Conservation (phyloP, 2,329 filamentous ascomycete genomes). For the Aspergillus alliaceus region DNA sequence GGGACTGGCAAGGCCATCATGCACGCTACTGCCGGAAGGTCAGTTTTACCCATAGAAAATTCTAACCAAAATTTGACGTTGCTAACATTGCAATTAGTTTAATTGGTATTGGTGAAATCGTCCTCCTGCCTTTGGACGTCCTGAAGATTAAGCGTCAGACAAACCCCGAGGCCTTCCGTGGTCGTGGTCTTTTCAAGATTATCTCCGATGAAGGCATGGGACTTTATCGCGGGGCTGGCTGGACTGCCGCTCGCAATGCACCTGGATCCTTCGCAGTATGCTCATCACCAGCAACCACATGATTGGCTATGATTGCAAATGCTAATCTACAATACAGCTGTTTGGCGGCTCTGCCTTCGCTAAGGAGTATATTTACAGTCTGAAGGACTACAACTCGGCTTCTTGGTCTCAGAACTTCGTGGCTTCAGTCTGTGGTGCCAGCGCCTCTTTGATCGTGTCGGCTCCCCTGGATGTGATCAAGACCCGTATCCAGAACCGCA, state of each 20-base stretch:
- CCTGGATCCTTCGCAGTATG: conserved; percentile 93
- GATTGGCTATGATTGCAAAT: background rate
- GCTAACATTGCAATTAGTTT: conserved; percentile 54
- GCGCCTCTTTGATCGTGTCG: conserved; percentile 93
- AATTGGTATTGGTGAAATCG: conserved; percentile 96
- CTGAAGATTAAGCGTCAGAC: conserved; percentile 99
- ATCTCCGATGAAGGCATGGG: conserved; percentile 92
- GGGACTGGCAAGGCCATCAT: conserved; percentile 98
- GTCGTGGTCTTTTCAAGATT: conserved; percentile 86
- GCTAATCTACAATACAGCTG: conserved; percentile 56
- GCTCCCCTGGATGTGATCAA: conserved; percentile 97
- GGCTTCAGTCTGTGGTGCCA: conserved; percentile 91
- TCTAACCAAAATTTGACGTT: background rate
- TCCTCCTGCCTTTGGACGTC: conserved; percentile 91
- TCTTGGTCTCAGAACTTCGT: conserved; percentile 96
- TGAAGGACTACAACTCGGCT: conserved; percentile 93
- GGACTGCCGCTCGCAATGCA: conserved; percentile 95
- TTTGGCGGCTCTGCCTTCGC: conserved; percentile 97
- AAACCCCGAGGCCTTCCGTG: conserved; percentile 96
- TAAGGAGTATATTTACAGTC: conserved; percentile 90
- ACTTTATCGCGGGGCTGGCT: conserved; percentile 92
- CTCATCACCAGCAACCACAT: conserved; percentile 18
- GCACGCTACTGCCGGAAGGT: conserved; percentile 94
- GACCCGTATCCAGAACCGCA: conserved; percentile 96
- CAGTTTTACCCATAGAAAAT: conserved; percentile 23